Evolutionary conservation across 495 filamentous ascomycete species (phyloP), one percentile per base, ranked within the genome.

Genomic region (Hypoxylon fragiforme): DNA sequence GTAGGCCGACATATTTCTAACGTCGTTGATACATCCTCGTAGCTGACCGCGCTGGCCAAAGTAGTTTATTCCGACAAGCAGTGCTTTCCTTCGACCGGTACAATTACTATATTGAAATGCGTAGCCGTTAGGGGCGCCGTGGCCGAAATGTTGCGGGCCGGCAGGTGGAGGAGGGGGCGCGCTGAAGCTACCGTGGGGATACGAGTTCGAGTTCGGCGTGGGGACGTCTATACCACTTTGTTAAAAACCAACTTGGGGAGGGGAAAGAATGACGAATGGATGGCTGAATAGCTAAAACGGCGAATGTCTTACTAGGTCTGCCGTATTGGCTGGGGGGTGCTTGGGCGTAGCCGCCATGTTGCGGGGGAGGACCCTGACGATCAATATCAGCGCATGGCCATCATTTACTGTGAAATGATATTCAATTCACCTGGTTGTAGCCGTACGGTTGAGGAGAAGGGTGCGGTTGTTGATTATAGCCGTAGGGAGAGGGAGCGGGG

Each of bases 41-140:
- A 98, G 76, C 76, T 97, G 90, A 46, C 92, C 92, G 45, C 87
- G 83, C 69, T 97, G 94, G 36, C 86, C 83, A 60, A 97, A 97
- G 71, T 98, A 98, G 74, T 98, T 98, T 77, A 97, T 96, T 31
- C 94, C 94, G 53, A 98, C 95, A 54, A 98, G 72, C 24, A 98
- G 76, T 16, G 94, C 94, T 80, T 96, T 98, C 64, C 91, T 77
- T 62, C 86, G 84, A 15, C 94, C 94, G 2, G 89, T 92, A 66
- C 94, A 98, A 46, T 87, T 84, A 44, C 92, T 96, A 70, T 96
- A 97, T 68, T 90, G 87, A 71, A 92, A 97, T 42, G 76, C 84
- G 67, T 95, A 92, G 44, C 80, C 79, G 51, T 83, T 78, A 20
- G 90, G 87, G 21, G 91, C 91, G 46, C 90, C 91, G 28, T 80